phyloP scores from a whole-genome alignment of 768 basidiomycete genomes.

The Daedaleopsis sinensis region DNA sequence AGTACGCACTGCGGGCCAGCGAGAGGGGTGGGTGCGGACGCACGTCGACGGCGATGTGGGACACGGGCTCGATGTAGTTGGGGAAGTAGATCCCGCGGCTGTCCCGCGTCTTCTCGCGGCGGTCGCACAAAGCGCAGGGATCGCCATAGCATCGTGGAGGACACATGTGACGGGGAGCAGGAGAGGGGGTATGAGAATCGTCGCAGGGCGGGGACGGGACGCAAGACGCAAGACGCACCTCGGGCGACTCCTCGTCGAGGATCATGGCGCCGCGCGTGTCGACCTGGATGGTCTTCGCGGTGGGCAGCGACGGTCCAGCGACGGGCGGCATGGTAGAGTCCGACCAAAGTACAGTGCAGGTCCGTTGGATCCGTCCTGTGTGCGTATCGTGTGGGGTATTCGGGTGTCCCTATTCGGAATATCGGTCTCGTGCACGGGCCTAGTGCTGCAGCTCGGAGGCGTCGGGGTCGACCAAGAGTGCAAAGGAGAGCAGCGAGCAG shows the following conservation, averaged over 20 bases:
- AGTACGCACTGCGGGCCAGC: no score
- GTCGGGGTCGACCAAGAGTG: background rate
- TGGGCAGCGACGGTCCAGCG: slow-evolving; percentile 69
- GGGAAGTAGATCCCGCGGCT: slow-evolving; percentile 97
- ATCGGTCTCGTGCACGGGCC: background rate
- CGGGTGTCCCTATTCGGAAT: background rate
- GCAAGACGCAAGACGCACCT: slow-evolving; percentile 53
- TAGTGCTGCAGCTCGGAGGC: background rate
- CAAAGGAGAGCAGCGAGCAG: background rate
- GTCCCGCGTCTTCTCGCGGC: slow-evolving; percentile 73
- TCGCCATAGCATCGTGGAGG: slow-evolving; percentile 7
- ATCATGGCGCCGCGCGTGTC: slow-evolving; percentile 95
- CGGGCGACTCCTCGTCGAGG: slow-evolving; percentile 90
- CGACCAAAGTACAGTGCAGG: background rate
- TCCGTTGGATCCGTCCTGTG: background rate
- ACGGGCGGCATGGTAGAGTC: slow-evolving; percentile 8
- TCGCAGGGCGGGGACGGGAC: slow-evolving; percentile 3
- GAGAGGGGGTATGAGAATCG: slow-evolving; percentile 11
- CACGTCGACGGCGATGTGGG: slow-evolving; percentile 97
- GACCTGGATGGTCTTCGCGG: slow-evolving; percentile 87
- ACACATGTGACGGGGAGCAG: slow-evolving; percentile 1
- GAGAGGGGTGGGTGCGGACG: slow-evolving; percentile 38
- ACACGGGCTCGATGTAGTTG: slow-evolving; percentile 96
- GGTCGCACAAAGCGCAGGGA: slow-evolving; percentile 15
- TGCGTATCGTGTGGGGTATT: background rate